Evolutionary conservation across 1,139 yeast genomes (phyloP).

Genomic region (Debaryomycetaceae sp.): DNA sequence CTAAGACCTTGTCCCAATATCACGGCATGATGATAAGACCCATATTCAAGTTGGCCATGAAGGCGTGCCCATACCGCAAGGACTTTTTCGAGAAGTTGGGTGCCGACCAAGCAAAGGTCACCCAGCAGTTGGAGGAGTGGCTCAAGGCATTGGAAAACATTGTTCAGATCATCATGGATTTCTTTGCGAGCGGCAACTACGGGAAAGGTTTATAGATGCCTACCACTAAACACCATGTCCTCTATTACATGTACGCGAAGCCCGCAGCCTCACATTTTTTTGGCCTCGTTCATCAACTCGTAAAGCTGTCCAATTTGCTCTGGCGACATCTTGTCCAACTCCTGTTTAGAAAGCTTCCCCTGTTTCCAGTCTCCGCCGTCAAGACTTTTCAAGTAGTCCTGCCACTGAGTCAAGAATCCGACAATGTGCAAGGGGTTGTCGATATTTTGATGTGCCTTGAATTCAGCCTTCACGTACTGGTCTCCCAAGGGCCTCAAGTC

Average conservation of each 20-base stretch:
- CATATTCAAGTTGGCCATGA: constrained; percentile 89
- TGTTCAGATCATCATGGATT: constrained; percentile 68
- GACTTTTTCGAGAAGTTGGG: constrained; percentile 83
- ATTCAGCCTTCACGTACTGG: constrained; percentile 83
- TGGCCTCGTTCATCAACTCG: constrained; percentile 45
- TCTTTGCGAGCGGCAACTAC: constrained; percentile 75
- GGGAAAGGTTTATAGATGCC: constrained; percentile 72
- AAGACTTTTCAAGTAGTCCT: constrained; percentile 71
- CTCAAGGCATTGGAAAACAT: constrained; percentile 70
- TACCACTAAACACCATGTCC: neutral
- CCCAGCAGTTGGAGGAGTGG: constrained; percentile 66
- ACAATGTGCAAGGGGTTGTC: constrained; percentile 93
- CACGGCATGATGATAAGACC: constrained; percentile 84
- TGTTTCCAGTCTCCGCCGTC: constrained; percentile 76
- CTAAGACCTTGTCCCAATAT: constrained; percentile 72
- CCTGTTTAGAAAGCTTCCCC: constrained; percentile 60
- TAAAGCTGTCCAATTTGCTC: constrained; percentile 82
- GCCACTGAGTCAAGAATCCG: constrained; percentile 94
- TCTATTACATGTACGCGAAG: neutral
- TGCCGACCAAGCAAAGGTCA: constrained; percentile 60
- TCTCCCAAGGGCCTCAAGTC: constrained; percentile 81
- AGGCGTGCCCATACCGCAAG: constrained; percentile 89
- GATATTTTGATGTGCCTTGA: constrained; percentile 73
- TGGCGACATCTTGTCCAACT: constrained; percentile 79
- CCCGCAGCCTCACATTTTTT: constrained; percentile 12